Evolutionary conservation across 2,329 filamentous ascomycete genomes (phyloP).

Genomic region (Didymella exigua): DNA sequence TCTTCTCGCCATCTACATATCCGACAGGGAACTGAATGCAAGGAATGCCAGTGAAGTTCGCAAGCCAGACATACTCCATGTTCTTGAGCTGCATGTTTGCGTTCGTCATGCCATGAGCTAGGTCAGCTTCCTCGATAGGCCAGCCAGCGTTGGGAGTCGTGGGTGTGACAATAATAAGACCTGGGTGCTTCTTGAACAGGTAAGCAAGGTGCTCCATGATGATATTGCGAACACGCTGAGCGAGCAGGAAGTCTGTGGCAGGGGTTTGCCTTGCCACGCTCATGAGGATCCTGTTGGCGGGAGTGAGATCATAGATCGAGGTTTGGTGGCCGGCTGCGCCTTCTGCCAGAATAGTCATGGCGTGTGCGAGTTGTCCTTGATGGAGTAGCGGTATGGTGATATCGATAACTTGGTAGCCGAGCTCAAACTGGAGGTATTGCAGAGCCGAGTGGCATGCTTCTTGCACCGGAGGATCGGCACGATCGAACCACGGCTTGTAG

Average conservation of each 20-base stretch:
- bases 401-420: constrained; percentile 63
- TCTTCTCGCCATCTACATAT: constrained; percentile 65
- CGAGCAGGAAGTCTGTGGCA: constrained; percentile 72
- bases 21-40: constrained; percentile 76
- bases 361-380: constrained; percentile 78
- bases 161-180: constrained; percentile 78
- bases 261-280: constrained; percentile 68
- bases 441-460: constrained; percentile 67
- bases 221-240: constrained; percentile 73
- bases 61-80: constrained; percentile 86
- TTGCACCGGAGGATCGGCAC: constrained; percentile 68
- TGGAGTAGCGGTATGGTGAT: constrained; percentile 70
- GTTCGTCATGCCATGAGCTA: constrained; percentile 70
- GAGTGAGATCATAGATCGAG: constrained; percentile 62
- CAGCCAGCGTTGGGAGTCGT: constrained; percentile 78
- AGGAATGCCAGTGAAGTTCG: constrained; percentile 81
- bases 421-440: constrained; percentile 59
- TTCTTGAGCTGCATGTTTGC: constrained; percentile 73
- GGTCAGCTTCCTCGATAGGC: constrained; percentile 70
- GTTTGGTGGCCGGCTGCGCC: constrained; percentile 59
- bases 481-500: constrained; percentile 70
- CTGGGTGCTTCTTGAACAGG: constrained; percentile 73
- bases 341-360: constrained; percentile 77
- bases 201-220: constrained; percentile 79
- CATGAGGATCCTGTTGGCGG: constrained; percentile 73